Base-by-base conservation (phyloP, 331 rosid genomes). In the Malus hybrid region DNA sequence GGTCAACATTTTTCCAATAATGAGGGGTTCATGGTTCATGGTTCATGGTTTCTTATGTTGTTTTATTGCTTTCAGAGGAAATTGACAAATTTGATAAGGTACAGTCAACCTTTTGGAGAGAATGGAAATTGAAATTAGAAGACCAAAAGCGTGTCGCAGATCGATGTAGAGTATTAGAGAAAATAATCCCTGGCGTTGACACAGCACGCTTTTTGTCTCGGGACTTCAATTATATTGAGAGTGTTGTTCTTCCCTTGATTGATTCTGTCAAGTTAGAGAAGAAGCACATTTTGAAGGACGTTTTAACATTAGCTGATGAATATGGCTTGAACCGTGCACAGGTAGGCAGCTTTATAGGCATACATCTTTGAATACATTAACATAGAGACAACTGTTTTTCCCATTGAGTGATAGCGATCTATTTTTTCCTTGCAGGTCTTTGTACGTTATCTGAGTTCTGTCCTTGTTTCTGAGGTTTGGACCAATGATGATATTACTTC, bases 51-150 rank as follows among this genome's bases (percentile, higher is more conserved):
- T 56, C 34, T 64, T 52, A 48, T 67, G 24, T 32, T 56, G 39
- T 65, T 78, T 69, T 46, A 24, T 63, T 81, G 13, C 7, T 65
- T 76, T 64, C 93, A 92, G 99, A 89, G 62, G 97, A 90, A 80
- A 73, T 86, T 33, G 85, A 79, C 78, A 89, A 88, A 84, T 85
- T 86, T 83, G 96, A 88, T 81, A 81, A 84, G 83, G 97, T 75
- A 66, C 97, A 92, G 76, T 89, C 99, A 70, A 82, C 97, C 70
- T 95, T 95, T 87, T 95, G 99, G 99, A 90, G 91, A 76, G 97
- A 90, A 78, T 95, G 99, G 99, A 95, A 95, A 82, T 65, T 80
- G 79, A 95, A 95, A 85, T 83, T 92, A 81, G 98, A 95, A 74
- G 93, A 92, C 83, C 93, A 90, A 79, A 92, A 89, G 84, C 89